Conservation (phyloP, 495 filamentous ascomycete species). For the Parathielavia appendiculata region DNA sequence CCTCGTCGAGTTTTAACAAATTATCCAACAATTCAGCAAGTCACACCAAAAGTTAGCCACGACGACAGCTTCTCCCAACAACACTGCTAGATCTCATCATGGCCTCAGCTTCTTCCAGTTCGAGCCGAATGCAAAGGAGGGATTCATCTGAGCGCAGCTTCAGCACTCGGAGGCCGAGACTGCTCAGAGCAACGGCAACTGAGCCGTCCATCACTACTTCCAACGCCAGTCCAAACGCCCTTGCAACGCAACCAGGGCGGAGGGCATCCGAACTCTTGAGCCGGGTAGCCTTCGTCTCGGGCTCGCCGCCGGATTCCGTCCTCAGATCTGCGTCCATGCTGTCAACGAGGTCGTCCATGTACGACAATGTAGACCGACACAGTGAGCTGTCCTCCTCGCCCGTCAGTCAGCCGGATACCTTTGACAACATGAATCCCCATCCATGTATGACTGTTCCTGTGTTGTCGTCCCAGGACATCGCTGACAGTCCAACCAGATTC, state of each 20-base stretch:
- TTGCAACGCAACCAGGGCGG: slow-evolving; percentile 42
- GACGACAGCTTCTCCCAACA: background rate
- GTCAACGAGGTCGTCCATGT: slow-evolving; percentile 34
- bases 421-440: slow-evolving; percentile 25
- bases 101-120: slow-evolving; percentile 27
- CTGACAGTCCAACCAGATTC: slow-evolving; percentile 30
- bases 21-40: slow-evolving; percentile 1
- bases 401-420: slow-evolving; percentile 28
- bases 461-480: background rate
- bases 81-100: slow-evolving; percentile 23
- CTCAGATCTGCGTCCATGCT: slow-evolving; percentile 33
- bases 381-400: slow-evolving; percentile 29
- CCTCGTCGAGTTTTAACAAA: slow-evolving; percentile 3
- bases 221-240: slow-evolving; percentile 45
- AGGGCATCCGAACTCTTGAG: slow-evolving; percentile 49
- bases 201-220: slow-evolving; percentile 52
- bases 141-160: slow-evolving; percentile 35
- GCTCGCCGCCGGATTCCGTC: slow-evolving; percentile 32
- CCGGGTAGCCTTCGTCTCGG: slow-evolving; percentile 46
- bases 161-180: slow-evolving; percentile 41
- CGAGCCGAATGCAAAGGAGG: slow-evolving; percentile 31
- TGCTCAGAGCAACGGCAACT: slow-evolving; percentile 48
- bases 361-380: slow-evolving; percentile 31
- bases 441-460: slow-evolving; percentile 21
- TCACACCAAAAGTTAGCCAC: slow-evolving; percentile 1